Evolutionary conservation across 257 asterid species (phyloP), one percentile per base, ranked within the genome.

Genomic region (Solanum paucissectum): DNA sequence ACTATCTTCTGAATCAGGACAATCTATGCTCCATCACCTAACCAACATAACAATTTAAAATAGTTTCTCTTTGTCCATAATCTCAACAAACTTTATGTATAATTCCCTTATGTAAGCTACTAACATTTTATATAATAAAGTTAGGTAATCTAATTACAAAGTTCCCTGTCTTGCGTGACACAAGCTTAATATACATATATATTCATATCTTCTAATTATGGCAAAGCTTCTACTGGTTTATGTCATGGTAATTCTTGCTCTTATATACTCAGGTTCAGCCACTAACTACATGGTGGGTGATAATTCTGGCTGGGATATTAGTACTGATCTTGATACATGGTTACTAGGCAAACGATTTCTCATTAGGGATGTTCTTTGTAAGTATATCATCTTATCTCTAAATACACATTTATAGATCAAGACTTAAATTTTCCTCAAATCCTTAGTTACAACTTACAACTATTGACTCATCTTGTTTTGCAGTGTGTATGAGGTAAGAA

Each of bases 231-330:
- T 88, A 68, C 62, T 90, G 4, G 23, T 88, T 27, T 88, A 37
- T 87, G 89, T 40, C 4, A 34, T 90, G 16, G 7, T 87, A 7
- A 73, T 93, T 86, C n/a, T 90, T 36, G 58, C 89, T 34, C 74
- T 68, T 62, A 66, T 87, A 55, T 87, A 88, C 52, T 89, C 90
- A 90, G 88, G 91, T 87, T 90, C 93, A 12, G 95, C 95, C n/a
- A 91, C 93, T 18, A 79, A 91, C 38, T 89, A 93, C 87, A 88
- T 83, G 4, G 97, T 96, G 27, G 99, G 98, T 5, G 98, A 92
- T 29, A 95, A 3, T 90, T 87, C 95, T 66, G 99, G 98, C 23
- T 95, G 99, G 99, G 98, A 96, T 83, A 93, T 95, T 83, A 96
- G 98, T 89, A 92, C 99, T 8, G 94, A 95, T 86, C 91, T 93